phyloP scores from a whole-genome alignment of 2,329 filamentous ascomycete genomes.

The Claviceps pusilla region DNA sequence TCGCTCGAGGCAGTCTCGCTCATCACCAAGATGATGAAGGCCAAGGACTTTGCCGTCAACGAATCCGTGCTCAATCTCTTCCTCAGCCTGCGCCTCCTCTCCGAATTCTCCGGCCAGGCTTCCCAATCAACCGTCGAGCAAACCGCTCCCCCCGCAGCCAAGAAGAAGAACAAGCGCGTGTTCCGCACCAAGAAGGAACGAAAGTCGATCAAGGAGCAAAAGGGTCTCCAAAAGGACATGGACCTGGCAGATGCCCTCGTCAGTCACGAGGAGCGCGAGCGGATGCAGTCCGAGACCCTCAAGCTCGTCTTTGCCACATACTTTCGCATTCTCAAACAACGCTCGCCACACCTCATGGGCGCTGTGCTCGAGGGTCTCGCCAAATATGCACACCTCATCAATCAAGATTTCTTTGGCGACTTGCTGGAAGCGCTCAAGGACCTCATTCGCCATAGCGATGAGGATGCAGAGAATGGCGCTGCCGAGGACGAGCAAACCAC shows the following conservation, averaged over 20 bases:
- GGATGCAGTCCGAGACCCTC: conserved; percentile 86
- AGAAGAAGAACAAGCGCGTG: conserved; percentile 59
- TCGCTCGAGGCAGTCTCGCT: conserved; percentile 76
- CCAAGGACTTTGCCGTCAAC: conserved; percentile 65
- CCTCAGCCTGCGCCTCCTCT: conserved; percentile 72
- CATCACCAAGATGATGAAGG: conserved; percentile 90
- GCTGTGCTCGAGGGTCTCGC: conserved; percentile 88
- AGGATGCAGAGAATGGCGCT: conserved; percentile 32
- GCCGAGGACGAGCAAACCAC: conserved; percentile 25
- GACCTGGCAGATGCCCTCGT: conserved; percentile 80
- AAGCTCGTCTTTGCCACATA: conserved; percentile 93
- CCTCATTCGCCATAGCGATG: conserved; percentile 62
- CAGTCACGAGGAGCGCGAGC: conserved; percentile 79
- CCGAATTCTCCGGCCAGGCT: conserved; percentile 73
- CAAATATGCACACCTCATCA: conserved; percentile 91
- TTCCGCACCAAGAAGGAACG: conserved; percentile 80
- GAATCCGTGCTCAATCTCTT: conserved; percentile 84
- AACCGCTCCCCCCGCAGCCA: conserved; percentile 19
- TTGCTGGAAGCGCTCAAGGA: conserved; percentile 89
- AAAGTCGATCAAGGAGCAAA: conserved; percentile 74
- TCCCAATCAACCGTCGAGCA: conserved; percentile 62
- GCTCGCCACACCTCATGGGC: conserved; percentile 78
- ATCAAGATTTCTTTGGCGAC: conserved; percentile 97
- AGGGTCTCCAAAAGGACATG: conserved; percentile 84
- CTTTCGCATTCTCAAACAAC: conserved; percentile 81